Base-by-base conservation (phyloP, 2,329 filamentous ascomycete genomes). In the Alternaria gaisen region DNA sequence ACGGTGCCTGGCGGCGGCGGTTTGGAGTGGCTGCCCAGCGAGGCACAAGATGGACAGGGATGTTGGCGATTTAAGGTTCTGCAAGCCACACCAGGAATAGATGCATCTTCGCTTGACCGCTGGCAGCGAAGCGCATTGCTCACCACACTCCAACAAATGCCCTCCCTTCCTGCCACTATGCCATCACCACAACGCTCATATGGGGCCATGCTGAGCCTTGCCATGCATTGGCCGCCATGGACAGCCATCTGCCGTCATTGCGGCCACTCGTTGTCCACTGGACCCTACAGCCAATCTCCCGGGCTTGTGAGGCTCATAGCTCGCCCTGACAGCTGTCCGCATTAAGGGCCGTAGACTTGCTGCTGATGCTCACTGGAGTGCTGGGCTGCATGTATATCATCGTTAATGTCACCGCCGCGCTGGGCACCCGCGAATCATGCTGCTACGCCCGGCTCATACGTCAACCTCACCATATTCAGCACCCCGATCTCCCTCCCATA, bases 41-140 rank as follows among this genome's bases (percentile, higher is more conserved):
- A 68, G 72, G 66, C 60, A 65, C 69, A 72, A 63, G 28, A 42
- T 36, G 61, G 61, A 61, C 73, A 75, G 70, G 75, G 74, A 68
- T 74, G 58, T 14, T 22, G 47, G 16, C 40, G 60, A 72, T 76
- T 76, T 77, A 73, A 76, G 70, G 71, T 72, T 76, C 70, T 77
- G 75, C 74, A 77, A 76, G 75, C 75, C 75, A 77, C 75, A 64
- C 74, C 75, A 74, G 71, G 71, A 77, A 77, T 77, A 77, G 75
- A 70, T 69, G 72, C 68, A 58, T 42, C 54, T 57, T 73, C 68
- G 70, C 72, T 72, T 69, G 63, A 41, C 63, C 42, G 64, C 52
- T 55, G 58, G 63, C 40, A 62, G 58, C 67, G 51, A 52, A 60
- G 54, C 53, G 34, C 60, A 54, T 48, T 69, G 71, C 75, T 76